Base-by-base conservation (phyloP, 352 stramenopile species). In the Pythium diclinum region DNA sequence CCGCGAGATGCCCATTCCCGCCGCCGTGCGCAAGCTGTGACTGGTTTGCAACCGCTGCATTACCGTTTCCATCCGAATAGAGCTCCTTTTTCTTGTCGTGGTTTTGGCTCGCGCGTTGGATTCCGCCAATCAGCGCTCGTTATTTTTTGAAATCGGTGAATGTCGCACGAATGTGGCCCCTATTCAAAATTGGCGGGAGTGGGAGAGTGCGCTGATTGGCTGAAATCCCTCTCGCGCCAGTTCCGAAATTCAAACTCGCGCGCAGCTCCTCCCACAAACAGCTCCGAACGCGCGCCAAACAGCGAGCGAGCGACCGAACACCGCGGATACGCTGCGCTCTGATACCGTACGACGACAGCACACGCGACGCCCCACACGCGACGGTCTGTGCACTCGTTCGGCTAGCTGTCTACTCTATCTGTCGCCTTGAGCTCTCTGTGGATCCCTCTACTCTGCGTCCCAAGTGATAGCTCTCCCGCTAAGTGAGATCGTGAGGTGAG, bases 1-100 rank as follows among this genome's bases (percentile, higher is more conserved):
- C 40, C 63, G 63, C 28, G 63, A 69, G 56, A 64, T 69, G 63
- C 56, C 63, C 63, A 64, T 69, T 69, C 63, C 63, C 46, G 56
- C 55, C 40, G 42, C 32, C 2, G 19, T 69, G 36, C 56, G 63
- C 28, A 64, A 64, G 21, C 56, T 69, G 11, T 69, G 56, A 69
- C 5, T 34, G 17, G 5, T 32, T 21, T 1, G 1, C 53, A 47
- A 47, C 28, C 32, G 16, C n/a, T 7, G 21, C 23, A 40, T 13
- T 23, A 68, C 44, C 40, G 61, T 34, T 40, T 34, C 34, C n/a
- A n/a, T 33, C 17, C 17, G 1, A 68, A 68, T 68, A 68, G 44
- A 68, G 53, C 38, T 7, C 54, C 32, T 38, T 56, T 6, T 32
- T 3, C 10, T 54, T 17, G 5, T 21, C 33, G 3, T 40, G 28